Conservation (phyloP, 108 stramenopile genomes). For the Skeletonema potamos region DNA sequence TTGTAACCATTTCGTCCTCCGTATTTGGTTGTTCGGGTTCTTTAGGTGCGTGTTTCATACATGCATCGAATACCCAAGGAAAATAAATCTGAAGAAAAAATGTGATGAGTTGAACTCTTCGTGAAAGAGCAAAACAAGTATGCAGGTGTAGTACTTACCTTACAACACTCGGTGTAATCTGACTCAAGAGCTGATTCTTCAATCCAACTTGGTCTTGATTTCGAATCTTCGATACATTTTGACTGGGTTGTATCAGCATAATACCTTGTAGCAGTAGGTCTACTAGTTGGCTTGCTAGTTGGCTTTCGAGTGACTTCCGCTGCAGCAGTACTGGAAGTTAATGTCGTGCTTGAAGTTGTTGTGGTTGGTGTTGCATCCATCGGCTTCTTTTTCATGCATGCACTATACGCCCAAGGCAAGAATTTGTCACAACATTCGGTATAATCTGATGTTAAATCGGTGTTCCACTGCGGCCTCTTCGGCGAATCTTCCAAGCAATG, state of each 20-base stretch:
- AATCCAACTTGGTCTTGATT: background rate
- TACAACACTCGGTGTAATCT: background rate
- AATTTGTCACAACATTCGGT: background rate
- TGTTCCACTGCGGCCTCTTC: background rate
- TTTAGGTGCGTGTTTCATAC: background rate
- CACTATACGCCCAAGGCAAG: background rate
- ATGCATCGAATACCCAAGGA: background rate
- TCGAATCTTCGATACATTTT: background rate
- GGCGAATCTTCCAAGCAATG: background rate
- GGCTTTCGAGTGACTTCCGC: background rate
- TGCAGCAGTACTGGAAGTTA: background rate
- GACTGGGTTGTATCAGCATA: background rate
- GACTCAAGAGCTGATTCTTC: background rate
- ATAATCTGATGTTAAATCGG: background rate
- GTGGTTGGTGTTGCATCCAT: background rate
- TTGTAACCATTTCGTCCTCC: background rate
- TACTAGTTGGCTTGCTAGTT: background rate
- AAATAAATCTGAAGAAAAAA: too few relatives aligned
- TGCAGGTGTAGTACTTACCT: too few relatives aligned
- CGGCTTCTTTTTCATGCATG: background rate
- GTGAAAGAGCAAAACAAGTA: too few relatives aligned
- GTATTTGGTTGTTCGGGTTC: background rate
- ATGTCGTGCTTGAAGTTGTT: background rate
- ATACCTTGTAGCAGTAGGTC: background rate
- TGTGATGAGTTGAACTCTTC: too few relatives aligned